Evolutionary conservation across 1,284 basidiomycete species (phyloP).

Genomic region (Puccinia polysora): DNA sequence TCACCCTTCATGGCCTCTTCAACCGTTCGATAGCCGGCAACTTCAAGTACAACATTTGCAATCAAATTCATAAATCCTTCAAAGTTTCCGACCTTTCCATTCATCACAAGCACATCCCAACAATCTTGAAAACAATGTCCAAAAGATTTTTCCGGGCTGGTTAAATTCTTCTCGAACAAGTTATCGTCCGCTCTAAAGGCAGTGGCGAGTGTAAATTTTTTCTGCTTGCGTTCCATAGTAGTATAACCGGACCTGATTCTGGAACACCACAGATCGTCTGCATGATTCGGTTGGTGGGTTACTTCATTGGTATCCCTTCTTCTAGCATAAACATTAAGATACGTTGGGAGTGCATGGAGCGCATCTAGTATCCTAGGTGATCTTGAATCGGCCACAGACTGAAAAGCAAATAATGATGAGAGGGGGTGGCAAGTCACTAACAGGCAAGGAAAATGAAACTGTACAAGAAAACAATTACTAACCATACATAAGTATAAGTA

Average conservation of each 20-base stretch:
- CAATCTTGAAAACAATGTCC: conserved; percentile 24
- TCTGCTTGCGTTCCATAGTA: conserved; percentile 19
- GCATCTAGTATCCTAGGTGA: conserved; percentile 19
- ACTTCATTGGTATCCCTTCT: conserved; percentile 32
- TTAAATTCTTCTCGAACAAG: conserved; percentile 18
- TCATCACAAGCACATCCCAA: conserved; percentile 41
- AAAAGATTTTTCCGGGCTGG: conserved; percentile 21
- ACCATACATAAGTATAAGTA: conserved; percentile 38
- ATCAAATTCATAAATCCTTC: conserved; percentile 19
- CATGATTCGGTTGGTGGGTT: conserved; percentile 15
- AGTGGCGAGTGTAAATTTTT: conserved; percentile 14
- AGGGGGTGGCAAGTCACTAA: not conserved
- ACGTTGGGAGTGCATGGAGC: not conserved
- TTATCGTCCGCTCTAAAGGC: conserved; percentile 2
- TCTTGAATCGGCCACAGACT: conserved; percentile 10
- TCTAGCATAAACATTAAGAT: conserved; percentile 19
- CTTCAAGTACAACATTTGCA: not conserved
- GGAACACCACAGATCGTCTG: conserved; percentile 26
- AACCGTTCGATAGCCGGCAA: conserved; percentile 3
- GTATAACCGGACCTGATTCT: conserved; percentile 29
- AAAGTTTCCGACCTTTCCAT: conserved; percentile 23
- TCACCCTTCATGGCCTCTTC: not conserved
- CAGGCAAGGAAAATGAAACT: not conserved
- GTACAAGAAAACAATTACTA: not conserved
- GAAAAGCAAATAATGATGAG: not conserved